These are phyloP conservation scores for Neoboletus subvelutipes DNA, from an alignment of 768 basidiomycete genomes.

Conservation along the genomic window DNA sequence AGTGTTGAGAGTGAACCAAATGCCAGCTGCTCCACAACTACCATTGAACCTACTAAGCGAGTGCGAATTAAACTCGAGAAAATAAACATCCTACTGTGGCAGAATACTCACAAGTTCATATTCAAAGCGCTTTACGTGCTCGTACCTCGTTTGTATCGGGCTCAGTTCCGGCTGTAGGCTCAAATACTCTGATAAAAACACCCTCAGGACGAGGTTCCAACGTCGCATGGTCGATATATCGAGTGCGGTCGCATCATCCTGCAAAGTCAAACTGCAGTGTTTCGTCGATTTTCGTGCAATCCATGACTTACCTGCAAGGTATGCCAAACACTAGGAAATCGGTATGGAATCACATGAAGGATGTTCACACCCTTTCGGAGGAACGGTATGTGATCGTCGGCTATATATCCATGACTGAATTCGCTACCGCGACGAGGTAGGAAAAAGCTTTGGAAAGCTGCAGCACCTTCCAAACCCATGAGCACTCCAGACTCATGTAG, in stretches of 20 bases:
- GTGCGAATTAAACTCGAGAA: neutral
- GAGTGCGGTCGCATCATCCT: constrained; percentile 90
- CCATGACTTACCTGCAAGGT: constrained; percentile 55
- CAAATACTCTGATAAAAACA: constrained; percentile 91
- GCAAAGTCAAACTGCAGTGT: constrained; percentile 5
- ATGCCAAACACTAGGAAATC: constrained; percentile 93
- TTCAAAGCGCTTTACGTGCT: constrained; percentile 37
- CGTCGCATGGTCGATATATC: constrained; percentile 82
- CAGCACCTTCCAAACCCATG: constrained; percentile 41
- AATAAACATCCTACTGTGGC: neutral
- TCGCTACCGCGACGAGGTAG: constrained; percentile 41
- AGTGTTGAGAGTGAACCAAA: neutral
- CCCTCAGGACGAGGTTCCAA: constrained; percentile 86
- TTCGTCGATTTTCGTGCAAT: neutral
- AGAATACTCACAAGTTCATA: constrained; percentile 47
- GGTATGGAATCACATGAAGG: constrained; percentile 85
- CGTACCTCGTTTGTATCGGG: constrained; percentile 24
- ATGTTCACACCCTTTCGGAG: constrained; percentile 77
- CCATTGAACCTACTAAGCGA: constrained; percentile 20
- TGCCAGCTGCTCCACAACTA: neutral
- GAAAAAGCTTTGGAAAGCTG: constrained; percentile 67
- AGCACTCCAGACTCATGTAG: constrained; percentile 68
- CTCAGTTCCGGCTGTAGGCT: constrained; percentile 55
- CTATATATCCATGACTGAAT: constrained; percentile 58
- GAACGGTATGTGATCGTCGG: constrained; percentile 95